Base-by-base conservation (phyloP, 1,284 basidiomycete species). In the Microbotryum lychnidis-dioicae region DNA sequence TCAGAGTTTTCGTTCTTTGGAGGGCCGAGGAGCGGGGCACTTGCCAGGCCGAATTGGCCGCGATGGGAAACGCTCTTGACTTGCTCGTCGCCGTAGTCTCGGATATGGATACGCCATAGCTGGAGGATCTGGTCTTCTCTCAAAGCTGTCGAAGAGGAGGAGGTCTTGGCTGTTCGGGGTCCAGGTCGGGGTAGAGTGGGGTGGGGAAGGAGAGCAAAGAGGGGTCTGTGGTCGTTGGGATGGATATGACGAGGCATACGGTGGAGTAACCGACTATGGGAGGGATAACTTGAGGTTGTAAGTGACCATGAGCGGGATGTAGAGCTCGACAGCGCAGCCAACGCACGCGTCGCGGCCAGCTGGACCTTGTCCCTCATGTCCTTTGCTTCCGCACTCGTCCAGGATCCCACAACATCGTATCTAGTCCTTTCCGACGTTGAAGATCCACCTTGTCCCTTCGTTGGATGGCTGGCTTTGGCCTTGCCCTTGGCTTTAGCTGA, bases 211-310 rank as follows among this genome's bases (percentile, higher is more conserved):
- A 31, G 54, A 69, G 63, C 7, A 47, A 37, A 12, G 63, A 56
- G 5, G 67, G 67, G 57, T 69, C 61, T 10, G 60, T 57, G 4
- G 58, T 61, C 5, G 65, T 18, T 4, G 59, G 63, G 44, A 69
- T 62, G 25, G 50, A 52, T 31, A 69, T 29, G 56, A 50, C 63
- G 23, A 67, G 59, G 25, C 67, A 29, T 25, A 69, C 18, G n/a
- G 67, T 69, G 54, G 67, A 69, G 63, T 69, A 69, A 31, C 67
- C 67, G 31, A 69, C 67, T 68, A 56, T 33, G 1, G 0, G 18
- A 27, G 5, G 12, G 60, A 55, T 44, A 55, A 48, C n/a, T 9
- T 2, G 9, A 6, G 37, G 23, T 4, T 3, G 0, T 16, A 33
- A 29, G 27, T 3, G 33, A 12, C 29, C 49, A 31, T 1, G 54